Conservation (phyloP, 306 rosid genomes). For the Benincasa hispida region DNA sequence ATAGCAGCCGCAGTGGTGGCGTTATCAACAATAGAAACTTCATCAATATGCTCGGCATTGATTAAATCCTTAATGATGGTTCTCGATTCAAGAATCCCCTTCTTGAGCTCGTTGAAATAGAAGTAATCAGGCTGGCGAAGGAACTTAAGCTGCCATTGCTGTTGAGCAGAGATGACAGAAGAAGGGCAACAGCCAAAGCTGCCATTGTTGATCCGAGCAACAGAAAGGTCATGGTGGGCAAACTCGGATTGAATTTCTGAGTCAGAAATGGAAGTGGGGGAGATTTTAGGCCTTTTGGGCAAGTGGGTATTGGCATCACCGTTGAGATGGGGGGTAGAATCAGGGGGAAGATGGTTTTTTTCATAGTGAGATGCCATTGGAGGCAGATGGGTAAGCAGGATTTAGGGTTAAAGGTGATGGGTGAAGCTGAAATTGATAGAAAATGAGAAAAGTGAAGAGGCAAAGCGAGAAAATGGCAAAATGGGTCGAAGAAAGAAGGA, state of each 20-base stretch:
- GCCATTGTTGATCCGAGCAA: constrained; percentile 92
- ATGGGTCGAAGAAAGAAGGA: neutral
- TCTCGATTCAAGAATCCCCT: constrained; percentile 45
- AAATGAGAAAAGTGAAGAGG: neutral
- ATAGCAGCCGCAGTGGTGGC: constrained; percentile 99
- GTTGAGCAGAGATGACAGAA: constrained; percentile 53
- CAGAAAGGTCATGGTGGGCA: constrained; percentile 54
- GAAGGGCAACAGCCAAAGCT: constrained; percentile 79
- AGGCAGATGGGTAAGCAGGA: neutral
- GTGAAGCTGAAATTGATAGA: neutral
- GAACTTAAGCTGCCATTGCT: constrained; percentile 30
- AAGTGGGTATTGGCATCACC: constrained; percentile 36
- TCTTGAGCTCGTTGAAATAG: constrained; percentile 59
- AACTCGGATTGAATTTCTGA: constrained; percentile 52
- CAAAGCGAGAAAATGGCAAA: neutral
- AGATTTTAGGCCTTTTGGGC: constrained; percentile 48
- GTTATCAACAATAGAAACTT: constrained; percentile 85
- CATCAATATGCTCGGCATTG: constrained; percentile 63
- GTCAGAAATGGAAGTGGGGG: constrained; percentile 32
- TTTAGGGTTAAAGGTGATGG: constrained; percentile 14
- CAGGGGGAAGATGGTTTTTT: constrained; percentile 5
- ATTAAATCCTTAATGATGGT: constrained; percentile 45
- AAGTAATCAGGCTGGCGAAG: constrained; percentile 79
- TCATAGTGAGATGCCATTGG: constrained; percentile 29
- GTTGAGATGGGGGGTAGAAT: constrained; percentile 19